Percentiles rank a stretch among this genome's conserved stretches.
Evolutionary conservation across 441 rosid species (phyloP).

Genomic region (Jatropha multifida): DNA sequence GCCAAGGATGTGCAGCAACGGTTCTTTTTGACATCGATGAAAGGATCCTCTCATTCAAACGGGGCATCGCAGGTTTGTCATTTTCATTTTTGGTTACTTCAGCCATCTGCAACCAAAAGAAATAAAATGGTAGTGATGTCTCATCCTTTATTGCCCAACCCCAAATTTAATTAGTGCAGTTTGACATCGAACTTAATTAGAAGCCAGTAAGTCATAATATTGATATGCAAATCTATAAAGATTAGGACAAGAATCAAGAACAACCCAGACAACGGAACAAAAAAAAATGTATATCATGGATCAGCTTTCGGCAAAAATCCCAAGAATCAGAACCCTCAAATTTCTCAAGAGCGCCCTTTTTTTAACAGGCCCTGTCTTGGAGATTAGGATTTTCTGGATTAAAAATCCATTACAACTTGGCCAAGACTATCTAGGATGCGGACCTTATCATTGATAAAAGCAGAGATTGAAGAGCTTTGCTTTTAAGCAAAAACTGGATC

Average conservation of each 20-base stretch:
- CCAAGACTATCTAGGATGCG: neutral
- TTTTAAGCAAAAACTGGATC: neutral
- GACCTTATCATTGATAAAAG: neutral
- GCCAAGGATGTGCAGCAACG: slow-evolving; percentile 99
- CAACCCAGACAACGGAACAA: neutral
- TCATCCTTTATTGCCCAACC: slow-evolving; percentile 4
- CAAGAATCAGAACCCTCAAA: neutral
- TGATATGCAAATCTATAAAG: neutral
- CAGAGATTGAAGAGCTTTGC: neutral
- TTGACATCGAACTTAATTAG: neutral
- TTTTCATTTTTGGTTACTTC: slow-evolving; percentile 31
- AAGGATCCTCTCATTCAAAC: slow-evolving; percentile 92
- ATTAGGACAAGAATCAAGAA: neutral
- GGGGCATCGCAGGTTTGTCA: slow-evolving; percentile 43
- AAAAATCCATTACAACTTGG: neutral
- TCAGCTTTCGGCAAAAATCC: slow-evolving; percentile 7
- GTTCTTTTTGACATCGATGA: slow-evolving; percentile 91
- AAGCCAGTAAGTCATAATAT: neutral
- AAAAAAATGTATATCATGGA: slow-evolving; percentile 10
- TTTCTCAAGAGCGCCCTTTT: neutral
- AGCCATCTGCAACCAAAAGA: slow-evolving; percentile 52
- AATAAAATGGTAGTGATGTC: slow-evolving; percentile 18
- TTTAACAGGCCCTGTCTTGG: neutral
- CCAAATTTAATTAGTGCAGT: neutral
- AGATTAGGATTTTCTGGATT: neutral